phyloP scores from a whole-genome alignment of 139 green algal genomes.

The Chlamydomonas incerta region DNA sequence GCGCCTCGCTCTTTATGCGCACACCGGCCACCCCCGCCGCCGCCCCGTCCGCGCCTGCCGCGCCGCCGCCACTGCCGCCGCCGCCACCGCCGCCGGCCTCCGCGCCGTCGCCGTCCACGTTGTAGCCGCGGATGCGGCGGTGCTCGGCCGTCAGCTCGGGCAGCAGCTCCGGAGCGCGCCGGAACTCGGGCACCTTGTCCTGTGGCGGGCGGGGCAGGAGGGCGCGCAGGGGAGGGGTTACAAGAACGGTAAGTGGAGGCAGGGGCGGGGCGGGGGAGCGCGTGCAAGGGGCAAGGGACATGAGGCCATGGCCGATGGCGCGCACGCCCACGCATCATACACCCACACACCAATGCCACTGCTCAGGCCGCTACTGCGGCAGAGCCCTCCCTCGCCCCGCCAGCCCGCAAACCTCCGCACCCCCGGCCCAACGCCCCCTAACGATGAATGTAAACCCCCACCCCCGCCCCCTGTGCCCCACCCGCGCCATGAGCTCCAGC shows the following conservation, averaged over 20 bases:
- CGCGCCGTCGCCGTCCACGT: neutral
- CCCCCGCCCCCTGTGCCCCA: neutral
- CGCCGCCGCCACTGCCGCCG: neutral
- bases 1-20: neutral
- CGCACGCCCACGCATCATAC: too few species aligned
- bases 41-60: neutral
- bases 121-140: slow-evolving; percentile 8
- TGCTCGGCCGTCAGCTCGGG: slow-evolving; percentile 6
- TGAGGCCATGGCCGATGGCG: too few species aligned
- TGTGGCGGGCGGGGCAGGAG: too few species aligned
- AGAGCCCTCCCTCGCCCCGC: neutral
- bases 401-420: too few species aligned
- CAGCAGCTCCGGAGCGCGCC: slow-evolving; percentile 10
- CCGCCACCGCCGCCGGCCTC: neutral
- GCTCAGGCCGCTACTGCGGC: neutral
- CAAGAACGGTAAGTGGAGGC: too few species aligned
- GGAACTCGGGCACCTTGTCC: neutral
- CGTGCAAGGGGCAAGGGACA: too few species aligned
- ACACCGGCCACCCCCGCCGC: neutral
- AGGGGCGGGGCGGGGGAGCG: too few species aligned
- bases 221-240: too few species aligned
- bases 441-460: too few species aligned
- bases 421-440: too few species aligned
- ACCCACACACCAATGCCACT: too few species aligned
- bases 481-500: slow-evolving; percentile 58